These are phyloP conservation scores for Chlamydomonas sp. DNA, from an alignment of 139 green algal species.

Conservation along the genomic window DNA sequence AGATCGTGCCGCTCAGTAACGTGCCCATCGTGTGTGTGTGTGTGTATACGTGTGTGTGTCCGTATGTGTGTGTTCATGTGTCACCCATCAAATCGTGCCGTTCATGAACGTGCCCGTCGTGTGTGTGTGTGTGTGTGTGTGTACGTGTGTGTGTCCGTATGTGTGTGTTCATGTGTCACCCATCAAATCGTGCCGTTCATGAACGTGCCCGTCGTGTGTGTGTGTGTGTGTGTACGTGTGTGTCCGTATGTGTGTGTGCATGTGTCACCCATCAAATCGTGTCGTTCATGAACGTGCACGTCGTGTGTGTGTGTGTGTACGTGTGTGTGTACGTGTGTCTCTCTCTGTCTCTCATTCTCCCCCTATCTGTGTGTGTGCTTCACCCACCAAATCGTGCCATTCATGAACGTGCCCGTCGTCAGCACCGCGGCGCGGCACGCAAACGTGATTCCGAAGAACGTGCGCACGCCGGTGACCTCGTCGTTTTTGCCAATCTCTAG, in stretches of 20 bases:
- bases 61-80: slow-evolving; percentile 18
- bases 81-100: slow-evolving; percentile 89
- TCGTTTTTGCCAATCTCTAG: slow-evolving; percentile 85
- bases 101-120: slow-evolving; percentile 99
- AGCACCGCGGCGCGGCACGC: slow-evolving; percentile 72
- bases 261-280: slow-evolving; percentile 89
- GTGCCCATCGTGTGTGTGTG: slow-evolving; percentile 78
- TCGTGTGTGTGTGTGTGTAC: slow-evolving; percentile 49
- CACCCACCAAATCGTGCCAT: slow-evolving; percentile 94
- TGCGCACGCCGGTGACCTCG: slow-evolving; percentile 76
- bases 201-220: slow-evolving; percentile 89
- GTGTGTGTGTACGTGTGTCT: not conserved
- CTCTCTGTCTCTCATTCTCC: not conserved
- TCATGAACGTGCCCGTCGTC: slow-evolving; percentile 98
- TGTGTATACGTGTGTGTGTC: not conserved
- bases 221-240: not conserved
- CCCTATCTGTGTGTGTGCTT: slow-evolving; percentile 16
- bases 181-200: slow-evolving; percentile 96
- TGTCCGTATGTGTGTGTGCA: not conserved
- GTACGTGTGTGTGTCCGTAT: not conserved
- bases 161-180: slow-evolving; percentile 58
- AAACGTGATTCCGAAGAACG: slow-evolving; percentile 90
- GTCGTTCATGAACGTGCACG: slow-evolving; percentile 97
- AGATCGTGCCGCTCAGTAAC: slow-evolving; percentile 96
- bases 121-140: not conserved